Evolutionary conservation across 2,329 filamentous ascomycete species (phyloP), one percentile per base, ranked within the genome.

Genomic region (Sarocladium strictum): DNA sequence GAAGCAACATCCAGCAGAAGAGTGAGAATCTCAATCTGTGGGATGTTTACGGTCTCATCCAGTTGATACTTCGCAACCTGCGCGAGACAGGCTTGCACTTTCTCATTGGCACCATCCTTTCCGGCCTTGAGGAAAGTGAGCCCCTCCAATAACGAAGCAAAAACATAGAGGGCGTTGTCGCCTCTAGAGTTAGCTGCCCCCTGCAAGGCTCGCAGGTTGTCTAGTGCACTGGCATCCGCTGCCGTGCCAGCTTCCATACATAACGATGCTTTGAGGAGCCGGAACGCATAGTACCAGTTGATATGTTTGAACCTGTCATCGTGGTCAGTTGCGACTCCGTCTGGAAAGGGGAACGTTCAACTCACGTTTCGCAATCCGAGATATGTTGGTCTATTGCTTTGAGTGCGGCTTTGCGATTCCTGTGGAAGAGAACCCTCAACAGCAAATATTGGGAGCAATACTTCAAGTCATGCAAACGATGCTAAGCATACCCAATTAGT

Each of bases 381-480:
- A 91, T 87, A 43, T 86, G 78, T 24, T 78, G 78, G 63, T 92
- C 88, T 15, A 90, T 72, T 0, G 84, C 79, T 58, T 87, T 91
- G 62, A 91, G 74, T 1, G 87, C 86, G 1, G 87, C 87, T 62
- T 87, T 89, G 53, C 81, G 81, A 59, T 83, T 90, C 40, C 83
- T 80, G 62, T 86, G 84, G 60, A 86, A 89, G 55, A 89, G 73
- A 1, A 88, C 79, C 60, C 87, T 85, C 50, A 85, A 78, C 56
- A 87, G 80, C 15, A 90, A 72, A 64, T 90, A 89, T 59, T 89
- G 82, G 78, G 90, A 89, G 58, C 83, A 83, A 67, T 90, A 90
- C 65, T 89, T 90, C 37, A 91, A 69, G 60, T 92, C 88, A 24
- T 69, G 63, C 56, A 74, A 58, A 9, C 72, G 69, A 54, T 74